These are phyloP conservation scores for Aspergillus proliferans DNA, from an alignment of 2,329 filamentous ascomycete species.

Conservation along the genomic window DNA sequence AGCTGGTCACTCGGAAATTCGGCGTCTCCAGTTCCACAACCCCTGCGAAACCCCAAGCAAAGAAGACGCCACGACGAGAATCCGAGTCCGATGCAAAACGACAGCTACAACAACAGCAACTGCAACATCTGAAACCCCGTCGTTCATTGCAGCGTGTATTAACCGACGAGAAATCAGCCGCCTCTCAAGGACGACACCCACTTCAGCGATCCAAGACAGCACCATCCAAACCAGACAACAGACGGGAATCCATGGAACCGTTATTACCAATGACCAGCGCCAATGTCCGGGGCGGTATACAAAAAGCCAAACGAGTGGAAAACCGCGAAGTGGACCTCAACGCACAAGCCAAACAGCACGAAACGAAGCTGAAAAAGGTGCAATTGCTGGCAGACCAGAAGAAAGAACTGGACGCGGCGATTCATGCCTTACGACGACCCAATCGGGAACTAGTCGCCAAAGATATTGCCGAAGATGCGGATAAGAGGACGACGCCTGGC, in stretches of 20 bases:
- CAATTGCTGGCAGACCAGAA: constrained; percentile 42
- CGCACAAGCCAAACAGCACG: constrained; percentile 38
- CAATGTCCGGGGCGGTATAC: constrained; percentile 38
- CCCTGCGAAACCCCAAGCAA: constrained; percentile 26
- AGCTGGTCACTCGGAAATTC: constrained; percentile 42
- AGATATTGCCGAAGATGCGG: constrained; percentile 40
- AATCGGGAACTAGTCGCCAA: constrained; percentile 42
- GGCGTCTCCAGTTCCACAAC: constrained; percentile 37
- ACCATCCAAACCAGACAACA: constrained; percentile 32
- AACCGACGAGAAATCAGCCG: constrained; percentile 36
- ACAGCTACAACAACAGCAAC: not conserved
- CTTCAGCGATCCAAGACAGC: constrained; percentile 39
- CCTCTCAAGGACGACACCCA: constrained; percentile 29
- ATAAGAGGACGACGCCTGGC: constrained; percentile 26
- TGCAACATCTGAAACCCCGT: constrained; percentile 21
- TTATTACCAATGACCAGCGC: constrained; percentile 28
- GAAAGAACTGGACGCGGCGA: constrained; percentile 44
- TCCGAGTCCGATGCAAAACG: constrained; percentile 26
- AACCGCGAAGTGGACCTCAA: constrained; percentile 46
- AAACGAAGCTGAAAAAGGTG: constrained; percentile 42
- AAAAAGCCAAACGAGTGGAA: constrained; percentile 39
- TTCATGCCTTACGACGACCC: constrained; percentile 42
- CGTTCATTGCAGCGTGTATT: constrained; percentile 41
- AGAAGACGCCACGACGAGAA: constrained; percentile 23
- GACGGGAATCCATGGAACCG: constrained; percentile 38